Base-by-base conservation (phyloP, 1,284 basidiomycete genomes). In the Marasmius tenuissimus region DNA sequence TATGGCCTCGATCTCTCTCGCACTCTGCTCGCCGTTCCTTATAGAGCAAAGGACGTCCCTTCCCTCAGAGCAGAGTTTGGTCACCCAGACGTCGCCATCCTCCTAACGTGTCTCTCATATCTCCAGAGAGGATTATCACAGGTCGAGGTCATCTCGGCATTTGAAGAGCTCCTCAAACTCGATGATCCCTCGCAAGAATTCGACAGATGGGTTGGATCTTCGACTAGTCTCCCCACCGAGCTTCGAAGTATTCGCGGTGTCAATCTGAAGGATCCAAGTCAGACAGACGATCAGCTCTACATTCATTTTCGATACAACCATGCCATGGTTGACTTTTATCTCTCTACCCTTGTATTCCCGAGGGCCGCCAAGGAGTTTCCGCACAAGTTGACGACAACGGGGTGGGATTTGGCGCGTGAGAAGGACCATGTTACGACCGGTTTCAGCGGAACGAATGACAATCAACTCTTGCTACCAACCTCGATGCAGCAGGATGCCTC, bases 381-480 rank as follows among this genome's bases (percentile, higher is more conserved):
- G 0, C 63, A 67, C 3, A 85, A 82, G 60, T 62, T 86, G 1
- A 68, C 77, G 2, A 79, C 81, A 8, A 82, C 79, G 6, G 78
- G 76, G 0, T 86, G 84, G 84, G 84, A 85, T 70, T 67, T 85
- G 40, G 82, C 79, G 0, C 76, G 77, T 58, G 60, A 57, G 7
- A 78, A 70, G 57, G 54, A 47, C 0, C 71, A 76, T 33, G 38
- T 76, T 10, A 78, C 71, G 3, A 85, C 81, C 1, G 84, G 84
- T 0, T 86, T 85, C 65, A 85, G 82, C 49, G 84, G 85, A 7
- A 85, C 84, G 1, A 86, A 85, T 53, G 84, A 86, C 63, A 78
- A 78, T 37, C 73, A 70, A 49, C 78, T 82, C 59, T 68, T 86
- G 1, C 70, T 85, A 2, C 84, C 83, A 0, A 72, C 73, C 0